phyloP scores from a whole-genome alignment of 2,329 filamentous ascomycete species.

The Aschersonia sp. region DNA sequence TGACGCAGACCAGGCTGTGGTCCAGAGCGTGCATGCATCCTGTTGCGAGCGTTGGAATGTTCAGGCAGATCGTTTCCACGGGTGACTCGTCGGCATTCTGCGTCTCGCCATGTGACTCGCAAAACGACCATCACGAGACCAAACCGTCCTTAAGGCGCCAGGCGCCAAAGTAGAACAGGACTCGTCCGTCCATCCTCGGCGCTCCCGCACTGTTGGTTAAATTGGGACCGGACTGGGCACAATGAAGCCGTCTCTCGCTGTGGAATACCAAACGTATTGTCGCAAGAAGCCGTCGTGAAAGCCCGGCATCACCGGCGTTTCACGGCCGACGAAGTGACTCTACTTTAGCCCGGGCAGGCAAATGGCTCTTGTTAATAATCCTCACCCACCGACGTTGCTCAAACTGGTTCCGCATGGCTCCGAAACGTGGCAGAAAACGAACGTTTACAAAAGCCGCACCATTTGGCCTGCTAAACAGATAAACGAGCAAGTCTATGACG shows the following conservation, averaged over 20 bases:
- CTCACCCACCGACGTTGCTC: neutral
- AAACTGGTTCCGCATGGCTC: neutral
- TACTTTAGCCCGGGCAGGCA: no score
- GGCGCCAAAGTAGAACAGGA: no score
- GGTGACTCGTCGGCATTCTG: neutral
- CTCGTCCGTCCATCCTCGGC: no score
- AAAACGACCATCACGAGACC: no score
- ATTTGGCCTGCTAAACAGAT: no score
- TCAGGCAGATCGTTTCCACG: neutral
- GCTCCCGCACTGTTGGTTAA: no score
- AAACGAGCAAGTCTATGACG: no score
- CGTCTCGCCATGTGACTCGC: neutral
- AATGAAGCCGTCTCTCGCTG: neutral
- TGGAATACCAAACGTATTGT: neutral
- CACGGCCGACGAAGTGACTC: no score
- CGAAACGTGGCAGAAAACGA: neutral
- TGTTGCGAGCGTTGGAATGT: neutral
- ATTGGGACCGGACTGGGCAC: no score
- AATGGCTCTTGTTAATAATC: neutral
- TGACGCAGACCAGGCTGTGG: no score
- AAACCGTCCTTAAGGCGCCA: no score
- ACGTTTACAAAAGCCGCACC: no score
- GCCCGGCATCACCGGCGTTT: neutral
- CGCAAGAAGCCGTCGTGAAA: neutral
- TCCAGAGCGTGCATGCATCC: neutral